Conservation (phyloP, 2,329 filamentous ascomycete genomes). For the Phyllosticta citriasiana region DNA sequence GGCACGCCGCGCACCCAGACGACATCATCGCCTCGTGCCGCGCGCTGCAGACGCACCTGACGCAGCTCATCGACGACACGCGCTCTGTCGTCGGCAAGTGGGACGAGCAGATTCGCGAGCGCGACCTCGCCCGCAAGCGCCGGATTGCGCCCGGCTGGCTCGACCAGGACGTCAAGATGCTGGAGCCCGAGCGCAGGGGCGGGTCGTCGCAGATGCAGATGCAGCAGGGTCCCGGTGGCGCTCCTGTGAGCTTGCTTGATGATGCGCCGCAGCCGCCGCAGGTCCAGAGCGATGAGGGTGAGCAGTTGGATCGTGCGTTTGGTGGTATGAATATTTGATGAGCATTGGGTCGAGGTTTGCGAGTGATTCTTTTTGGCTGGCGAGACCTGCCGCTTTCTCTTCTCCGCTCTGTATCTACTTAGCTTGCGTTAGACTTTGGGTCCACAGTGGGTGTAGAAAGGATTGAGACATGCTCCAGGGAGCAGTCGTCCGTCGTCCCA, state of each 20-base stretch:
- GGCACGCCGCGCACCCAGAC: constrained; percentile 72
- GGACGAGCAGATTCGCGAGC: constrained; percentile 53
- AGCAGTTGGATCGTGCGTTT: constrained; percentile 55
- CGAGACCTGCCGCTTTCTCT: too few species aligned
- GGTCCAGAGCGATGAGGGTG: constrained; percentile 43
- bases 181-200: constrained; percentile 53
- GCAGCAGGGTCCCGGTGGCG: constrained; percentile 20
- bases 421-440: too few species aligned
- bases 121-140: constrained; percentile 70
- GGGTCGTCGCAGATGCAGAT: constrained; percentile 8
- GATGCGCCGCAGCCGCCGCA: constrained; percentile 10
- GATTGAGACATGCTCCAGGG: too few species aligned
- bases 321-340: constrained; percentile 50
- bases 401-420: too few species aligned
- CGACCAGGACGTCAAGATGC: constrained; percentile 53
- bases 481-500: too few species aligned
- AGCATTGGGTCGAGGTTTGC: background rate
- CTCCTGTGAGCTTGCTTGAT: background rate
- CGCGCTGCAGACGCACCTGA: constrained; percentile 66
- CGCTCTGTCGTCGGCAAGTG: constrained; percentile 58
- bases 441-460: too few species aligned
- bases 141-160: constrained; percentile 72
- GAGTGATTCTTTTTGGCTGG: background rate
- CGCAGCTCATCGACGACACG: constrained; percentile 57
- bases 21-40: constrained; percentile 76